Evolutionary conservation across 352 stramenopile genomes (phyloP).

Genomic region (Pseudoperonospora humuli): DNA sequence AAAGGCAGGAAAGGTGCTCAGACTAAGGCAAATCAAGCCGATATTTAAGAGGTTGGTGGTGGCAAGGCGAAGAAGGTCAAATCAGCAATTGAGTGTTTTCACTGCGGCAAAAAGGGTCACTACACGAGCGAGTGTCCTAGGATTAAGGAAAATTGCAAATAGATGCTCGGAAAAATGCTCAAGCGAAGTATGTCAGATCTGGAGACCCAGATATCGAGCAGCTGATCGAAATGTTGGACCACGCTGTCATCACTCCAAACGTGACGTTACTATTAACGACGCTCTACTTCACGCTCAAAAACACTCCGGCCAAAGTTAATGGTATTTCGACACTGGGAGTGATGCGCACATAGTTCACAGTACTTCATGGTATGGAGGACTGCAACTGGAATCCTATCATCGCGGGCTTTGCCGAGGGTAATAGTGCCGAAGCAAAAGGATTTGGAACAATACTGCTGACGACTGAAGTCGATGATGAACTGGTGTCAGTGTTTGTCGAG

Average conservation of each 20-base stretch:
- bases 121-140: slow-evolving; percentile 2
- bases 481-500: slow-evolving; percentile 5
- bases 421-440: slow-evolving; percentile 4
- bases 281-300: background rate
- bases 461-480: slow-evolving; percentile 8
- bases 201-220: no score
- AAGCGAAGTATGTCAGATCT: background rate
- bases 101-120: background rate
- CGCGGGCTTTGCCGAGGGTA: slow-evolving; percentile 2
- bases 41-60: background rate
- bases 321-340: slow-evolving; percentile 14
- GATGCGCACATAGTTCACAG: slow-evolving; percentile 16
- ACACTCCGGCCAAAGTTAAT: background rate
- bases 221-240: background rate
- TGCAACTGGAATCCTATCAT: background rate
- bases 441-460: slow-evolving; percentile 8
- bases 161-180: background rate
- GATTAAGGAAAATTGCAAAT: background rate
- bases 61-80: background rate
- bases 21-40: background rate
- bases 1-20: background rate
- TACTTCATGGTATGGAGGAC: slow-evolving; percentile 3
- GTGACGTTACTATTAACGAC: background rate
- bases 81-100: background rate
- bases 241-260: background rate